phyloP scores from a whole-genome alignment of 2,329 filamentous ascomycete genomes.

The Exophiala phaeomuriformis region DNA sequence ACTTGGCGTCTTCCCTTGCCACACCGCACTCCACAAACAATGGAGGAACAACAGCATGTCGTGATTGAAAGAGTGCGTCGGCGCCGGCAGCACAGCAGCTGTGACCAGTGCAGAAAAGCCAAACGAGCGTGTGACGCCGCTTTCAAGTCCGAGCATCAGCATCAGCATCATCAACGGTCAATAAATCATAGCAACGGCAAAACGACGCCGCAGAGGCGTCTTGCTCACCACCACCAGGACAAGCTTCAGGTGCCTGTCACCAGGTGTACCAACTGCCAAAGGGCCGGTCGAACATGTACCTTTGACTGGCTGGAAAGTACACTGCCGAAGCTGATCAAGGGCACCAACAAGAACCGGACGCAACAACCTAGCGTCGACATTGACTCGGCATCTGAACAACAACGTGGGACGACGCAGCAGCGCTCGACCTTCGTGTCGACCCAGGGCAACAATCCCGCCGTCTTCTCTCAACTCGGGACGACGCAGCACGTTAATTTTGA shows the following conservation, averaged over 20 bases:
- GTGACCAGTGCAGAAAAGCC: slow-evolving; percentile 7
- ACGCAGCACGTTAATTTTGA: neutral
- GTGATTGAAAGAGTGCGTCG: slow-evolving; percentile 6
- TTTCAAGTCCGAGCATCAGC: neutral
- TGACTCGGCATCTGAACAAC: neutral
- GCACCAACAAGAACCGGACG: slow-evolving; percentile 1
- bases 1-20: no score
- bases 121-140: slow-evolving; percentile 9
- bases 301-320: slow-evolving; percentile 6
- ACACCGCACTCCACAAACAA: neutral
- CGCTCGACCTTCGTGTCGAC: neutral
- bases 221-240: neutral
- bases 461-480: neutral
- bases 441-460: neutral
- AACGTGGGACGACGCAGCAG: neutral
- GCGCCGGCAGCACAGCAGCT: slow-evolving; percentile 9
- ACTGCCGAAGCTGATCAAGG: neutral
- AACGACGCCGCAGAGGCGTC: neutral
- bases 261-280: slow-evolving; percentile 5
- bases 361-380: neutral
- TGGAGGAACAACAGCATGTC: slow-evolving; percentile 5
- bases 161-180: no score
- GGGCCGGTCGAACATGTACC: slow-evolving; percentile 1
- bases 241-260: neutral
- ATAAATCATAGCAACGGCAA: no score